Percentiles rank a stretch among this genome's conserved stretches.
These are phyloP conservation scores for Dioscorea cayenensis DNA, from an alignment of 116 monocot species.

Conservation along the genomic window DNA sequence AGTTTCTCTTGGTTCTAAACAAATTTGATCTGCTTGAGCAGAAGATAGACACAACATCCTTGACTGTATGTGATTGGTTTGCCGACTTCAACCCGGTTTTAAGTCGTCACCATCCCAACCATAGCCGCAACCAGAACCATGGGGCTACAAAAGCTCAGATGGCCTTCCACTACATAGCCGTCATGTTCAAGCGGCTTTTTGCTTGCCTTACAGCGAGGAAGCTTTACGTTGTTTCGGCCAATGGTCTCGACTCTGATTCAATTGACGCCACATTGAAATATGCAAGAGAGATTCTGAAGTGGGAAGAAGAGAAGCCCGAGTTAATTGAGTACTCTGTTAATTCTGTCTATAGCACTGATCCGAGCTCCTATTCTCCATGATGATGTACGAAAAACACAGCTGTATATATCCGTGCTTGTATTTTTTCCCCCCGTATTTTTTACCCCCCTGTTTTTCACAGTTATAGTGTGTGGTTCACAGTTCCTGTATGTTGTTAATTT, in stretches of 20 bases:
- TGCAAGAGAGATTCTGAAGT: constrained; percentile 75
- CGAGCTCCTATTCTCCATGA: constrained; percentile 50
- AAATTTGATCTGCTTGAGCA: constrained; percentile 82
- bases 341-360: constrained; percentile 48
- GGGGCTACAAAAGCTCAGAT: constrained; percentile 43
- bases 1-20: constrained; percentile 80
- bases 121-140: constrained; percentile 15
- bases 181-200: constrained; percentile 82
- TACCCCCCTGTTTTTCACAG: neutral
- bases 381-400: neutral
- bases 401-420: neutral
- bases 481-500: neutral
- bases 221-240: constrained; percentile 56
- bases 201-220: constrained; percentile 51
- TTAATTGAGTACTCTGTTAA: constrained; percentile 31
- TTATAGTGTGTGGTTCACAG: neutral
- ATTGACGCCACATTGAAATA: constrained; percentile 57
- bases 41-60: constrained; percentile 52
- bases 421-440: neutral
- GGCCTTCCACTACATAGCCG: constrained; percentile 70
- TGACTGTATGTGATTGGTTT: constrained; percentile 81
- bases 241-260: constrained; percentile 48
- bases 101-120: constrained; percentile 25
- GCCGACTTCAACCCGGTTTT: constrained; percentile 63
- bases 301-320: constrained; percentile 72